Conservation (phyloP, 768 basidiomycete genomes). For the Boletus sensibilis region DNA sequence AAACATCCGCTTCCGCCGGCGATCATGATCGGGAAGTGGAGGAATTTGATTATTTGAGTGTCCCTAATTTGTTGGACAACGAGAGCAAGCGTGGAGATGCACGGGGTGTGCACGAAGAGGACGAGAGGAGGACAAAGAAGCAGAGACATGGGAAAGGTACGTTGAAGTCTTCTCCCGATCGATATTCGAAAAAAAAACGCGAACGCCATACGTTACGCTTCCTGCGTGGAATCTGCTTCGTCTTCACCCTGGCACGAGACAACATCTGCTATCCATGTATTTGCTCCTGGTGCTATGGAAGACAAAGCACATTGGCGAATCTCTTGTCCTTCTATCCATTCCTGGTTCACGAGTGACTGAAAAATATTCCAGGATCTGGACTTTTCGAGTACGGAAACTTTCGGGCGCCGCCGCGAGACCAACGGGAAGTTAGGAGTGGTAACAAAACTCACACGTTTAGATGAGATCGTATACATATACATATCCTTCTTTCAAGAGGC, state of each 20-base stretch:
- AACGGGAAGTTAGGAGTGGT: conserved; percentile 64
- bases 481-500: conserved; percentile 8
- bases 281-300: not conserved
- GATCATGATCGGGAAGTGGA: conserved; percentile 32
- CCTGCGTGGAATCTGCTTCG: conserved; percentile 6
- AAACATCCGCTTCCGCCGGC: not conserved
- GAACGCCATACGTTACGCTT: not conserved
- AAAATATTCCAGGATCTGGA: conserved; percentile 36
- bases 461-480: conserved; percentile 30
- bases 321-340: not conserved
- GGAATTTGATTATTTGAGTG: conserved; percentile 66
- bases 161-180: conserved; percentile 3
- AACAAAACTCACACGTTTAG: conserved; percentile 73
- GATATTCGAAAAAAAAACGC: not conserved
- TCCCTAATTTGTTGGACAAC: conserved; percentile 72
- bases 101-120: conserved; percentile 25
- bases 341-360: conserved; percentile 2
- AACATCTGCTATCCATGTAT: not conserved
- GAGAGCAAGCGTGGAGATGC: conserved; percentile 35
- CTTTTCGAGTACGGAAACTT: conserved; percentile 51
- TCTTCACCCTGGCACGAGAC: conserved; percentile 2
- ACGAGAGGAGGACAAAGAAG: conserved; percentile 48
- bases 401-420: conserved; percentile 62
- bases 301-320: conserved; percentile 5
- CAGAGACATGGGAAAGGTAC: conserved; percentile 46